Evolutionary conservation across 805 yeast genomes (phyloP), one percentile per base, ranked within the genome.

Genomic region (Kazachstania viticola): DNA sequence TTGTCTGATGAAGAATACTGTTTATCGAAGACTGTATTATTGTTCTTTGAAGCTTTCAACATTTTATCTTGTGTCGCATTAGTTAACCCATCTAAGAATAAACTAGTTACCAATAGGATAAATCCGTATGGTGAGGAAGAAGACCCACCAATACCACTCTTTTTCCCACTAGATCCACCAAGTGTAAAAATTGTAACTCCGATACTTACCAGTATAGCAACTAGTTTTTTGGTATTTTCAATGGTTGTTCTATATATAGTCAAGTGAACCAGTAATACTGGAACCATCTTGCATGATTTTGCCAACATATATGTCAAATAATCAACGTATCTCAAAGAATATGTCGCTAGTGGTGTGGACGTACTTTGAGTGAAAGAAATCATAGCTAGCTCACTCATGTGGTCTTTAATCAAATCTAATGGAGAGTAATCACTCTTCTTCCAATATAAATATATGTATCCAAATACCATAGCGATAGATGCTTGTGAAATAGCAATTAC

Each of bases 31-130:
- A 14, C 28, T n/a, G 32, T 16, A 7, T 14, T 17, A 13, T 30
- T 32, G n/a, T 38, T 29, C 25, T 36, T 38, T 15, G 43, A 40
- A 19, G 36, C 45, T 36, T 69, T 69, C 54, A 88, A 79, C 51
- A 91, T 56, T 35, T 78, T 75, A 58, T 88, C 98, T 56, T 88
- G 98, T 0, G 95, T 77, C 3, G 95, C 81, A 58, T 88, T 91
- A 15, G 94, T 87, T 35, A 87, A 61, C 1, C 98, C 98, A 54
- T 88, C 98, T 19, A 91, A 62, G 14, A 88, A 55, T 54, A 91
- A 67, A 25, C 91, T 80, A 1, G 60, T 54, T 0, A 61, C 41
- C 24, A 88, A 62, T 35, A 78, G 69, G 0, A 55, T 43, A 41
- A 83, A 58, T 0, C 98, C 98, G 15, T 71, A 48, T 0, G 55